A percentile compares a stretch with the other conserved stretches of the same genome.
phyloP scores from a whole-genome alignment of 1,284 basidiomycete species.

The Spongiforma sp. region DNA sequence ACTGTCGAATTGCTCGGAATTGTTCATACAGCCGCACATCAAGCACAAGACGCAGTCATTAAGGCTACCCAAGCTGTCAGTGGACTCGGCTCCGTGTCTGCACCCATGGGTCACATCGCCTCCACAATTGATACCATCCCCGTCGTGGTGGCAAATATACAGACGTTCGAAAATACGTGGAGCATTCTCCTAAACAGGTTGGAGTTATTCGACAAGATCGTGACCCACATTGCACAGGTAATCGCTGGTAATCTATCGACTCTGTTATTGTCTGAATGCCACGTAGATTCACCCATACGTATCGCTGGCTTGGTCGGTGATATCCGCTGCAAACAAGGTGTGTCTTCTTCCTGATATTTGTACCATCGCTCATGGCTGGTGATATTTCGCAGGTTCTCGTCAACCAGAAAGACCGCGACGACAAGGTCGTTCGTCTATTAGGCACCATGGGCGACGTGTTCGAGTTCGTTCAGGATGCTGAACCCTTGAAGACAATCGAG shows the following conservation, averaged over 20 bases:
- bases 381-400: not conserved
- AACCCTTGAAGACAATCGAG: not conserved
- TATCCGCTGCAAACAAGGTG: not conserved
- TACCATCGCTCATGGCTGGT: not conserved
- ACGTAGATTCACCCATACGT: not conserved
- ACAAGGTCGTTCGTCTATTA: not conserved
- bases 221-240: not conserved
- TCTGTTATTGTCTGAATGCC: not conserved
- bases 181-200: not conserved
- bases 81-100: not conserved
- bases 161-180: not conserved
- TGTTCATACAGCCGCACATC: not conserved
- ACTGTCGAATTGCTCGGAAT: not conserved
- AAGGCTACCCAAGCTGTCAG: not conserved
- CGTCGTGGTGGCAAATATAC: not conserved
- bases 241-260: not conserved
- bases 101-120: not conserved
- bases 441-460: not conserved
- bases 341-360: not conserved
- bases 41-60: not conserved
- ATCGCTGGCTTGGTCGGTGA: not conserved
- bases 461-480: not conserved
- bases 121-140: not conserved
- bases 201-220: not conserved
- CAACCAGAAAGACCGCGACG: not conserved